These are phyloP conservation scores for Mycena venus DNA, from an alignment of 768 basidiomycete genomes.

Conservation along the genomic window DNA sequence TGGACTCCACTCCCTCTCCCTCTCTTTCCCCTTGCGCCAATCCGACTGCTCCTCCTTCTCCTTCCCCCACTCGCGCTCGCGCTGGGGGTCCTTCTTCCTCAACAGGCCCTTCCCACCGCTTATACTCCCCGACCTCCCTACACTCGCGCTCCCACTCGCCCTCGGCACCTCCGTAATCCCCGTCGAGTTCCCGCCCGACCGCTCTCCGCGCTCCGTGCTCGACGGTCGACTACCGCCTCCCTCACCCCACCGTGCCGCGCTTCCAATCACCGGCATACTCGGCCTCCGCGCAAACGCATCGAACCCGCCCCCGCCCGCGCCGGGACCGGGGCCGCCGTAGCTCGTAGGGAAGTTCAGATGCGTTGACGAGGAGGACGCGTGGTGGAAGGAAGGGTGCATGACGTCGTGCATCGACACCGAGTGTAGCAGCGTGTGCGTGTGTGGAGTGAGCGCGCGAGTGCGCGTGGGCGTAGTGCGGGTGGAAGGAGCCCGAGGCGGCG, in stretches of 20 bases:
- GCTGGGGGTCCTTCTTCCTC: conserved; percentile 31
- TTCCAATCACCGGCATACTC: conserved; percentile 39
- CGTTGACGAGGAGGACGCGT: no score
- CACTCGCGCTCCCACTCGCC: not conserved
- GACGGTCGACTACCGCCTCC: conserved; percentile 21
- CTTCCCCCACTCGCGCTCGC: conserved; percentile 35
- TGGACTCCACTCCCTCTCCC: conserved; percentile 25
- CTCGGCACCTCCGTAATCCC: conserved; percentile 28
- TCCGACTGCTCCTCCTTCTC: conserved; percentile 39
- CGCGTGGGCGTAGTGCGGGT: not conserved
- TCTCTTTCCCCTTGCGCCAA: conserved; percentile 24
- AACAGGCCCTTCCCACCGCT: conserved; percentile 22
- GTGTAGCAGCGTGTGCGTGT: conserved; percentile 32
- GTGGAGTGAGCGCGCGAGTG: conserved; percentile 24
- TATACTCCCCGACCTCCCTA: conserved; percentile 10
- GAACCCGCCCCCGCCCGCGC: not conserved
- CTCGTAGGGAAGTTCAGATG: not conserved
- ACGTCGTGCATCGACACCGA: conserved; percentile 29
- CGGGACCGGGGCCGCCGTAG: not conserved
- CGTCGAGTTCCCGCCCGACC: not conserved
- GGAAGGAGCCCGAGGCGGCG: no score
- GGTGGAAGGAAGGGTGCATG: no score
- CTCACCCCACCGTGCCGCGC: conserved; percentile 9
- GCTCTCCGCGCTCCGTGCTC: conserved; percentile 8
- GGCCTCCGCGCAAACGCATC: conserved; percentile 31